A percentile compares a stretch with the other conserved stretches of the same genome.
phyloP scores from a whole-genome alignment of 352 stramenopile species.

The Globisporangium sylvaticum region DNA sequence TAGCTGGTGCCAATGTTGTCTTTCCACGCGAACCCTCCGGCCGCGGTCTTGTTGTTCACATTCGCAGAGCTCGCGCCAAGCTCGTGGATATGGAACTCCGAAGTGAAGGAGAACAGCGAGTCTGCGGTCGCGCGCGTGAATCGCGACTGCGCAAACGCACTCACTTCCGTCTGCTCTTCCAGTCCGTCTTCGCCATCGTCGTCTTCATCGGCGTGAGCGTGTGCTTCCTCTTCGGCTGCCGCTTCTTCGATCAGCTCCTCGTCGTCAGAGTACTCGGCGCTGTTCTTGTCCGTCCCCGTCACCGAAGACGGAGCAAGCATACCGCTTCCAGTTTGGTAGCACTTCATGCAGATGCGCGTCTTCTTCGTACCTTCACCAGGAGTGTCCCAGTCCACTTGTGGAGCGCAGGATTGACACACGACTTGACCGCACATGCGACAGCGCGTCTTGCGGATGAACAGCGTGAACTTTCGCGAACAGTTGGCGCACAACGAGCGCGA shows the following conservation, averaged over 20 bases:
- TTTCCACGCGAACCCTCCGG: constrained; percentile 2
- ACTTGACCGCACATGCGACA: constrained; percentile 75
- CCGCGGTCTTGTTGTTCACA: neutral
- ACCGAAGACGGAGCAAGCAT: constrained; percentile 5
- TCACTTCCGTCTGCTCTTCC: constrained; percentile 50
- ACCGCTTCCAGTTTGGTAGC: constrained; percentile 33
- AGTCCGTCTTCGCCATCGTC: constrained; percentile 27
- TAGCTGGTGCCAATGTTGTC: constrained; percentile 9
- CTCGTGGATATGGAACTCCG: constrained; percentile 28
- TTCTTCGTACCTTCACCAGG: constrained; percentile 29
- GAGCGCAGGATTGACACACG: constrained; percentile 67
- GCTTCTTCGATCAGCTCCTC: constrained; percentile 20
- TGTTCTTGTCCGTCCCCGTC: constrained; percentile 10
- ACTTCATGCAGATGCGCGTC: constrained; percentile 59
- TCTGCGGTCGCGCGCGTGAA: constrained; percentile 41
- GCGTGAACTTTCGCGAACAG: constrained; percentile 64
- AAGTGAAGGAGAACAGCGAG: constrained; percentile 26
- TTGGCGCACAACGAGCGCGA: constrained; percentile 45
- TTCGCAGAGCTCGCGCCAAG: constrained; percentile 4
- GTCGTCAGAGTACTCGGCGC: constrained; percentile 23
- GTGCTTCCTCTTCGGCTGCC: constrained; percentile 10
- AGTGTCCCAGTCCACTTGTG: constrained; percentile 42
- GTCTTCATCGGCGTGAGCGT: constrained; percentile 25
- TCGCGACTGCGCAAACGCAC: constrained; percentile 49
- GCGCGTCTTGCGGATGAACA: constrained; percentile 68